A percentile compares a stretch with the other conserved stretches of the same genome.
These are phyloP conservation scores for Plasmodium reichenowi DNA, from an alignment of 169 alveolate species.

Conservation along the genomic window DNA sequence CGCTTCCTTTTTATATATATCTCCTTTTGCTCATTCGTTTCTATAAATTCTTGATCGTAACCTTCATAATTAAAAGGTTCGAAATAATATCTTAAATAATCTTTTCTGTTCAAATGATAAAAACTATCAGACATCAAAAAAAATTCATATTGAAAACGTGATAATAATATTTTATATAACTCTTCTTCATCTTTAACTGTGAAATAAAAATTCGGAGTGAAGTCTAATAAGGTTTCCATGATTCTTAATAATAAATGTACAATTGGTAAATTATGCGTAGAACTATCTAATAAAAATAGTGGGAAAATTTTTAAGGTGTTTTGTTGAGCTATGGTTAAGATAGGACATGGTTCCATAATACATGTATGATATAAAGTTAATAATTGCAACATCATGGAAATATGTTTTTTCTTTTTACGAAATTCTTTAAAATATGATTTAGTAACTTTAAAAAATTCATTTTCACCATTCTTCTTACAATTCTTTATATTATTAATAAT, in stretches of 20 bases:
- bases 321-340: constrained; percentile 68
- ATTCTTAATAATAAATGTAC: constrained; percentile 82
- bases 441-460: constrained; percentile 54
- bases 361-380: constrained; percentile 66
- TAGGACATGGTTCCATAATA: constrained; percentile 72
- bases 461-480: constrained; percentile 43
- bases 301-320: constrained; percentile 79
- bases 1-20: not conserved
- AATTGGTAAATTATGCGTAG: constrained; percentile 82
- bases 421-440: constrained; percentile 42
- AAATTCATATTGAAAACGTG: constrained; percentile 86
- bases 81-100: constrained; percentile 34
- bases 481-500: constrained; percentile 58
- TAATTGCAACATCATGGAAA: constrained; percentile 67
- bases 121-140: constrained; percentile 77
- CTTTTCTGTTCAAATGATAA: constrained; percentile 49
- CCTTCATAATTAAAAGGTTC: constrained; percentile 39
- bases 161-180: constrained; percentile 79
- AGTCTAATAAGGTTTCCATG: constrained; percentile 84
- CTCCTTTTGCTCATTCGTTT: constrained; percentile 10
- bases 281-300: constrained; percentile 77
- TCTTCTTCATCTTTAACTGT: constrained; percentile 81
- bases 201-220: constrained; percentile 81
- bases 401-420: constrained; percentile 46
- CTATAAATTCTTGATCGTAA: constrained; percentile 41